A percentile compares a stretch with the other conserved stretches of the same genome.
These are phyloP conservation scores for Boletus austroedulis DNA, from an alignment of 1,284 basidiomycete genomes.

Conservation along the genomic window DNA sequence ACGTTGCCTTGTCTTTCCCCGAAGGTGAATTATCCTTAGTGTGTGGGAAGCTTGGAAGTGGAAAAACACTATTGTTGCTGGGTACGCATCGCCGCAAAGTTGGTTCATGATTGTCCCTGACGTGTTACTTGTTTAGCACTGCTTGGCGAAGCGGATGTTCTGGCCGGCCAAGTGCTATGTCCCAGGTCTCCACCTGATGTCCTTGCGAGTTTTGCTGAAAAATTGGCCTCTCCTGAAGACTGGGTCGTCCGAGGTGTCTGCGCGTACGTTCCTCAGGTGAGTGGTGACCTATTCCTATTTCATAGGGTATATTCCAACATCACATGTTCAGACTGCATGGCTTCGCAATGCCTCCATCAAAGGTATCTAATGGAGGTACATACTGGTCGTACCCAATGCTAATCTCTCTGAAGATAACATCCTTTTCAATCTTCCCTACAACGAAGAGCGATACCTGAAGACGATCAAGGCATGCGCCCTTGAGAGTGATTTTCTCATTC, in stretches of 20 bases:
- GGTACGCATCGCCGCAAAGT: conserved; percentile 38
- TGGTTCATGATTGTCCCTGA: conserved; percentile 6
- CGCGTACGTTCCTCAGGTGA: conserved; percentile 90
- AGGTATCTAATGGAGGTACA: conserved; percentile 41
- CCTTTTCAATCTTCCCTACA: conserved; percentile 81
- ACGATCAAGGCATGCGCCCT: conserved; percentile 56
- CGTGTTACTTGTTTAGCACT: conserved; percentile 48
- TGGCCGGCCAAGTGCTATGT: conserved; percentile 76
- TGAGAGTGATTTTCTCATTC: conserved; percentile 79
- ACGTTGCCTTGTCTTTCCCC: conserved; percentile 79
- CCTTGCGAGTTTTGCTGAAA: conserved; percentile 55
- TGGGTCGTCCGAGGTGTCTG: conserved; percentile 79
- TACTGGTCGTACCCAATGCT: conserved; percentile 1
- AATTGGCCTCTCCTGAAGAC: conserved; percentile 47
- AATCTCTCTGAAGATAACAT: conserved; percentile 70
- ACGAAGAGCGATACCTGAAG: conserved; percentile 67
- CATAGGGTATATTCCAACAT: neutral
- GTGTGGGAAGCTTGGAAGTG: conserved; percentile 80
- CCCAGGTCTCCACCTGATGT: conserved; percentile 83
- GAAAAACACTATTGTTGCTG: conserved; percentile 79
- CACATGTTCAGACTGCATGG: conserved; percentile 57
- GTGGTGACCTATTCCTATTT: conserved; percentile 8
- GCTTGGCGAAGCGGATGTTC: conserved; percentile 87
- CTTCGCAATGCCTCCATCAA: conserved; percentile 90
- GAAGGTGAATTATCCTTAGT: conserved; percentile 74